Conservation (phyloP, 2,329 filamentous ascomycete species). For the Magnaporthiopsis incrustans region DNA sequence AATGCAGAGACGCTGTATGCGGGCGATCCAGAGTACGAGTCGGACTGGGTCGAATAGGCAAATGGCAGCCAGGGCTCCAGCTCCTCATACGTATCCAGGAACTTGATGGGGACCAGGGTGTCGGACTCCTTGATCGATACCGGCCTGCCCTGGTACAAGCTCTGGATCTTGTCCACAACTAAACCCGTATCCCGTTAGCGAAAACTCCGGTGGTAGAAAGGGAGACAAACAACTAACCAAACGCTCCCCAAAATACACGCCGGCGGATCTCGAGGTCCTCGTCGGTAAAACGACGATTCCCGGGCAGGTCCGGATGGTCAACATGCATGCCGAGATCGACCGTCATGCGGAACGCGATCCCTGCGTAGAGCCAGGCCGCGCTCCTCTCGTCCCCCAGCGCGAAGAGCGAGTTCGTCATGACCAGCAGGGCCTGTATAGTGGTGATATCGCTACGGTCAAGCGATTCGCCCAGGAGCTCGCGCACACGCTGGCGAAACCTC, state of each 20-base stretch:
- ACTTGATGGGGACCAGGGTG: constrained; percentile 35
- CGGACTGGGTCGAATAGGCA: constrained; percentile 18
- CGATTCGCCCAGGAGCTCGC: constrained; percentile 35
- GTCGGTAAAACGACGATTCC: neutral
- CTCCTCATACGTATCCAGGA: constrained; percentile 43
- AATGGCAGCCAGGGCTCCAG: constrained; percentile 35
- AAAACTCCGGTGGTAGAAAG: neutral
- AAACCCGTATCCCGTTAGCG: too few relatives aligned
- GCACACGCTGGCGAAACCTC: constrained; percentile 36
- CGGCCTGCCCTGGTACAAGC: constrained; percentile 45
- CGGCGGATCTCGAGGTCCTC: constrained; percentile 24
- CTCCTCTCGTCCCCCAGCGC: constrained; percentile 38
- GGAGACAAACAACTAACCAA: constrained; percentile 7
- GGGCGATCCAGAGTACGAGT: constrained; percentile 4
- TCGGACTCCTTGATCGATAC: constrained; percentile 37
- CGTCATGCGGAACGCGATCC: constrained; percentile 18
- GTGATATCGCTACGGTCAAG: constrained; percentile 42
- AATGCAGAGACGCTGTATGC: constrained; percentile 12
- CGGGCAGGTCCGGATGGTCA: constrained; percentile 15
- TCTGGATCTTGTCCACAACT: constrained; percentile 36
- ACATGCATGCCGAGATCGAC: constrained; percentile 15
- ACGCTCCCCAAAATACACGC: constrained; percentile 15
- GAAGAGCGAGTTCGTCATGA: constrained; percentile 43
- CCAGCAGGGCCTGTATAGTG: constrained; percentile 44
- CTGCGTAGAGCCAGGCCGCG: constrained; percentile 38